Base-by-base conservation (phyloP, 2,329 filamentous ascomycete species). In the Pseudogymnoascus sp. region DNA sequence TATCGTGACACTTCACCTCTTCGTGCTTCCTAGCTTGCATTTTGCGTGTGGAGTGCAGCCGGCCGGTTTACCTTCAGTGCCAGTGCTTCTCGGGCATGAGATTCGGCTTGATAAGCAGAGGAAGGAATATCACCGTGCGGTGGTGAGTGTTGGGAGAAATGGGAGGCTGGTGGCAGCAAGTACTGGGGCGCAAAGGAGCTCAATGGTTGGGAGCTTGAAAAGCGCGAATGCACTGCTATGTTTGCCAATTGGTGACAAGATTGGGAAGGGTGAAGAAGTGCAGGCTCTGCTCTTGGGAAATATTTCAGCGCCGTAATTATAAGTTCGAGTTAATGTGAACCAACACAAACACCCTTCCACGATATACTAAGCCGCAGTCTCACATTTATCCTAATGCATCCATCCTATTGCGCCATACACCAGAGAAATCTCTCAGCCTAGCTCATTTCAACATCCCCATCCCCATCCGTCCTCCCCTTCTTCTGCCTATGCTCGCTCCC, bases 1-100 rank as follows among this genome's bases (percentile, higher is more conserved):
- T 0, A 81, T 97, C 1, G 95, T 97, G 8, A 96, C 93, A 0
- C 91, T 96, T 70, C 90, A 97, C 72, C 83, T 99, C 1, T 97
- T 99, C 74, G 92, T 97, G 7, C 80, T 99, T 10, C 95, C 95
- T 0, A 86, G 90, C 0, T 77, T 99, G 64, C 91, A 96, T 71
- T 86, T 89, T 68, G 81, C 89, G 69, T 82, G 86, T 10, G 95
- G 93, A 0, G 78, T 92, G 21, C 76, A 76, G 42, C 86, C 86
- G 0, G 79, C 79, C 0, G 91, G 93, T 0, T 77, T 97, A 14
- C 86, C 92, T 0, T 85, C 79, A 60, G 84, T 96, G 0, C 83
- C 84, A 1, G 93, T 95, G 0, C 77, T 79, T 1, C 73, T 97
- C 26, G 84, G 86, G 0, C 87, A 95, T 64, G 85, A 91, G 53